phyloP scores from a whole-genome alignment of 179 eudicot genomes.

The Camellia oleifera region DNA sequence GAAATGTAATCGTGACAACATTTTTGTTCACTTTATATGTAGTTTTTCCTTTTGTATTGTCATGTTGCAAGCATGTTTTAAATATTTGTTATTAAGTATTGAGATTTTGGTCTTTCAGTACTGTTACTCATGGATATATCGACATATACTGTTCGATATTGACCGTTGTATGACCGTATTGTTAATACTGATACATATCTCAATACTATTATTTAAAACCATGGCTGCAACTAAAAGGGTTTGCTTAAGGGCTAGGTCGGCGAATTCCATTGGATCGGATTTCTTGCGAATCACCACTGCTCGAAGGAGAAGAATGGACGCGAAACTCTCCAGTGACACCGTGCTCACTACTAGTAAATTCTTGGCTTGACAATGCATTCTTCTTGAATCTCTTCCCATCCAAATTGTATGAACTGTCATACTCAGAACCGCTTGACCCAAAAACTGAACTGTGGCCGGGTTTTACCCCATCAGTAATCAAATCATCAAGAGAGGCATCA shows the following conservation, averaged over 20 bases:
- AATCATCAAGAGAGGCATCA: constrained; percentile 43
- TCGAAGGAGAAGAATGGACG: background rate
- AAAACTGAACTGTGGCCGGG: constrained; percentile 16
- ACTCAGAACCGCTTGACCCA: constrained; percentile 31
- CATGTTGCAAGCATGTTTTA: too few species aligned
- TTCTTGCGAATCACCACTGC: constrained; percentile 17
- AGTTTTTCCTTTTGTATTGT: too few species aligned
- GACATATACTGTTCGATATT: too few species aligned
- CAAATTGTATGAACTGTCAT: constrained; percentile 27
- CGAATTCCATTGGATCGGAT: background rate
- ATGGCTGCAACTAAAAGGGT: background rate
- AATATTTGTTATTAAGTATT: too few species aligned
- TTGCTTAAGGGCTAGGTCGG: background rate
- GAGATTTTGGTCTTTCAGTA: too few species aligned
- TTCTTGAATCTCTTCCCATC: constrained; percentile 35
- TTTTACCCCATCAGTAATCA: constrained; percentile 33
- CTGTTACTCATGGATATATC: too few species aligned
- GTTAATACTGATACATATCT: too few species aligned
- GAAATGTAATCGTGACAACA: too few species aligned
- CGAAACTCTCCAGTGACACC: constrained; percentile 23
- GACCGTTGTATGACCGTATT: too few species aligned
- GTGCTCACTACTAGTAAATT: constrained; percentile 50
- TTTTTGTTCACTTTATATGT: too few species aligned
- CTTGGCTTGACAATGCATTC: constrained; percentile 34
- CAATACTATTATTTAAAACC: too few species aligned